Conservation (phyloP, 176 grass and related monocot genomes). For the Eragrostis curvula region DNA sequence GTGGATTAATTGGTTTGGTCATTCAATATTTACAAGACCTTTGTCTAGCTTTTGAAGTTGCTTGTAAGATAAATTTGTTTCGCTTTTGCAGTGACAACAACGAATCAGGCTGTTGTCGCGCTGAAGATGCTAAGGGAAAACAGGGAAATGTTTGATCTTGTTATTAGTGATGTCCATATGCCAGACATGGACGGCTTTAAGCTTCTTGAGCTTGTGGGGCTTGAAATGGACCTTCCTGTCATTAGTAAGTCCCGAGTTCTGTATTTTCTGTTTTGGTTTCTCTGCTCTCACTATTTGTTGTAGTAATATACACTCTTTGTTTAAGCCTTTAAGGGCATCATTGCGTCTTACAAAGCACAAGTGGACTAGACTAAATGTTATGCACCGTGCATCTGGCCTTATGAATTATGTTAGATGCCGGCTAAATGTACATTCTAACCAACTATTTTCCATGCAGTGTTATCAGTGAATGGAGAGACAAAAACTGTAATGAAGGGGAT, state of each 20-base stretch:
- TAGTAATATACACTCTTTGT: not conserved
- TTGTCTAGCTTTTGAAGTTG: constrained; percentile 4
- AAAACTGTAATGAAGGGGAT: constrained; percentile 99
- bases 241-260: constrained; percentile 68
- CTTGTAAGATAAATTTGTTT: not conserved
- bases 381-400: not conserved
- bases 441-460: constrained; percentile 65
- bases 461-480: constrained; percentile 90
- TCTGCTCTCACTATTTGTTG: constrained; percentile 16
- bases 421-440: constrained; percentile 18
- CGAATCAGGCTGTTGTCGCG: constrained; percentile 80
- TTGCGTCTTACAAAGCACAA: not conserved
- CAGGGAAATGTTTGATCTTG: constrained; percentile 90
- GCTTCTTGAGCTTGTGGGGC: constrained; percentile 90
- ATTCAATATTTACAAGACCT: constrained; percentile 18
- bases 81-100: constrained; percentile 69
- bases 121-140: constrained; percentile 85
- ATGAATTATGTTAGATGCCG: not conserved
- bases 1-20: not conserved
- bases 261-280: not conserved
- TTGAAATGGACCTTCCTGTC: constrained; percentile 97
- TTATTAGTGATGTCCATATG: constrained; percentile 98
- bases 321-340: constrained; percentile 18
- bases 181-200: constrained; percentile 98
- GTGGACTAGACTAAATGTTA: not conserved